These are phyloP conservation scores for Epichloe gansuensis DNA, from an alignment of 2,329 filamentous ascomycete genomes.

Conservation along the genomic window DNA sequence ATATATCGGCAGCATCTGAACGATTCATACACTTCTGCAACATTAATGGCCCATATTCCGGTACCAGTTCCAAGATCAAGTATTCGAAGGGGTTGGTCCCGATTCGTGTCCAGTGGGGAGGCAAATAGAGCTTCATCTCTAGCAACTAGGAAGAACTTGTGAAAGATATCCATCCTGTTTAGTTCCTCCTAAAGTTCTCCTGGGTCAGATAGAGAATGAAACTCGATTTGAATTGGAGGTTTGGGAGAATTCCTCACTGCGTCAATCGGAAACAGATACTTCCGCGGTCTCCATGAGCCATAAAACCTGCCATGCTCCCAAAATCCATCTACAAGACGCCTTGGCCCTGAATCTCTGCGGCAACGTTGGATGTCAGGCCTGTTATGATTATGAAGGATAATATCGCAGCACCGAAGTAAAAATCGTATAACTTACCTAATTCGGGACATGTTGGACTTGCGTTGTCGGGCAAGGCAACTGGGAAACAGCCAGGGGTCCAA, in stretches of 20 bases:
- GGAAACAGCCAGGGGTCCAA: neutral
- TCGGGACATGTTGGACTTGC: neutral
- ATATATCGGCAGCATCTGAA: neutral
- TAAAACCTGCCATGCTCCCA: conserved; percentile 58
- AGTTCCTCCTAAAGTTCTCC: conserved; percentile 44
- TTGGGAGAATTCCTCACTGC: conserved; percentile 36
- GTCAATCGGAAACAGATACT: conserved; percentile 69
- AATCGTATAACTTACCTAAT: neutral
- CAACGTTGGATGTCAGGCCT: neutral
- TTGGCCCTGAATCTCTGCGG: neutral
- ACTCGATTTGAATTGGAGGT: neutral
- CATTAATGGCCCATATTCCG: conserved; percentile 82
- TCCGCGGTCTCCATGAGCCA: conserved; percentile 51
- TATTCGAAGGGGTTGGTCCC: conserved; percentile 25
- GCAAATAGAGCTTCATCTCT: conserved; percentile 30
- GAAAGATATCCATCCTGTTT: conserved; percentile 69
- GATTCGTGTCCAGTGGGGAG: conserved; percentile 7
- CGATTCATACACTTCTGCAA: conserved; percentile 49
- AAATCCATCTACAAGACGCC: conserved; percentile 12
- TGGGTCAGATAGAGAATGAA: neutral
- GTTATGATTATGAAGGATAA: neutral
- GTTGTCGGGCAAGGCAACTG: neutral
- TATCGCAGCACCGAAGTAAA: too few species aligned
- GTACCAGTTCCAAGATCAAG: conserved; percentile 72
- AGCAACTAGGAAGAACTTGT: conserved; percentile 60